Evolutionary conservation across 257 asterid species (phyloP).

Genomic region (Linderniella brevidens): DNA sequence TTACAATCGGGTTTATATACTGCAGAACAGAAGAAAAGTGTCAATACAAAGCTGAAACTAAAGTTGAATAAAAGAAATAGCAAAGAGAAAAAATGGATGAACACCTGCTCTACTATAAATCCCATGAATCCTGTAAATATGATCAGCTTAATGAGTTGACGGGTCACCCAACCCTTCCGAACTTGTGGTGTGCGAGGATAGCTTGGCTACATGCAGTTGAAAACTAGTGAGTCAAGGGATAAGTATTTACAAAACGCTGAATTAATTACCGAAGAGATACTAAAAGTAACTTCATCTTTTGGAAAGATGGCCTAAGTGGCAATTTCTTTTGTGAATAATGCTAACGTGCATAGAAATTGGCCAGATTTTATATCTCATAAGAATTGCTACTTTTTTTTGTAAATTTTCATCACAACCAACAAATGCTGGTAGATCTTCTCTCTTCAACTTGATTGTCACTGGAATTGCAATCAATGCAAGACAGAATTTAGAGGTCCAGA

Average conservation of each 20-base stretch:
- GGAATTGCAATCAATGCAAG: no score
- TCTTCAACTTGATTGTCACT: no score
- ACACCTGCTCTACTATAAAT: slow-evolving; percentile 86
- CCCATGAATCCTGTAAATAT: slow-evolving; percentile 90
- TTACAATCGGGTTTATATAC: slow-evolving; percentile 93
- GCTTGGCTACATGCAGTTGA: slow-evolving; percentile 46
- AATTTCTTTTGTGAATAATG: no score
- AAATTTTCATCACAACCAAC: no score
- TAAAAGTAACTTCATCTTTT: no score
- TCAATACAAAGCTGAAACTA: slow-evolving; percentile 8
- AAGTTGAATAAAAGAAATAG: slow-evolving; percentile 2
- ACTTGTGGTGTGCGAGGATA: slow-evolving; percentile 77
- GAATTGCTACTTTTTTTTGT: no score
- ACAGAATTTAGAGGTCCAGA: no score
- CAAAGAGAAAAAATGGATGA: slow-evolving; percentile 9
- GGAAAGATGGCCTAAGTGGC: no score
- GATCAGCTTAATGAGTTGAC: slow-evolving; percentile 71
- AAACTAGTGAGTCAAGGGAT: slow-evolving; percentile 8
- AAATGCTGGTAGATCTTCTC: no score
- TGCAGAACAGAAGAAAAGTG: slow-evolving; percentile 27
- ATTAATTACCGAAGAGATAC: slow-evolving; percentile 4
- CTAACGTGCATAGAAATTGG: no score
- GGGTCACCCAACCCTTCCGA: slow-evolving; percentile 92
- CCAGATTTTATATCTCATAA: no score
- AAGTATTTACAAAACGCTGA: background rate